Evolutionary conservation across 257 asterid genomes (phyloP).

Genomic region (Hygrophila difformis): DNA sequence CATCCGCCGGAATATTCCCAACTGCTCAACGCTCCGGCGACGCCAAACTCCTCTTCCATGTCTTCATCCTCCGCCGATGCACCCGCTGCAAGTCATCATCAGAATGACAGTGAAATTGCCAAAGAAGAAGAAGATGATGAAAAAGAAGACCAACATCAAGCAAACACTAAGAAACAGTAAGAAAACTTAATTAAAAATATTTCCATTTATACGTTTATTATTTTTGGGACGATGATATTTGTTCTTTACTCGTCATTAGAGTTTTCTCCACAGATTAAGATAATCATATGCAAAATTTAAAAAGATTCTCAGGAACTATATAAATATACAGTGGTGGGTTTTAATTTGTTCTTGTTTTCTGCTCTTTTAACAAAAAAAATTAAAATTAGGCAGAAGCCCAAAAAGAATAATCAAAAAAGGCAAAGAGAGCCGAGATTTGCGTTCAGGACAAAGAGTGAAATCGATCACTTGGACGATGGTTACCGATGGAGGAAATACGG

Average conservation of each 20-base stretch:
- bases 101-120: slow-evolving; percentile 14
- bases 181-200: no score
- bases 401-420: slow-evolving; percentile 68
- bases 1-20: slow-evolving; percentile 35
- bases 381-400: slow-evolving; percentile 45
- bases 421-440: slow-evolving; percentile 81
- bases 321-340: neutral
- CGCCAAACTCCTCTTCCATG: slow-evolving; percentile 27
- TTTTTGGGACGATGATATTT: no score
- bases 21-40: slow-evolving; percentile 30
- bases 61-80: slow-evolving; percentile 68
- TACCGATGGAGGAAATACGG: slow-evolving; percentile 97
- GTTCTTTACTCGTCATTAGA: no score
- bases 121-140: slow-evolving; percentile 10
- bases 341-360: neutral
- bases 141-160: slow-evolving; percentile 27
- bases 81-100: slow-evolving; percentile 25
- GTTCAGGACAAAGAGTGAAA: slow-evolving; percentile 88
- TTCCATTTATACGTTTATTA: no score
- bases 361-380: slow-evolving; percentile 1
- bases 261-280: no score
- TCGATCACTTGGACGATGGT: slow-evolving; percentile 92
- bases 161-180: slow-evolving; percentile 46
- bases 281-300: no score
- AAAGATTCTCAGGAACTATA: neutral